Conservation (phyloP, 176 grass and related monocot genomes). For the Calamus simplicifolius region DNA sequence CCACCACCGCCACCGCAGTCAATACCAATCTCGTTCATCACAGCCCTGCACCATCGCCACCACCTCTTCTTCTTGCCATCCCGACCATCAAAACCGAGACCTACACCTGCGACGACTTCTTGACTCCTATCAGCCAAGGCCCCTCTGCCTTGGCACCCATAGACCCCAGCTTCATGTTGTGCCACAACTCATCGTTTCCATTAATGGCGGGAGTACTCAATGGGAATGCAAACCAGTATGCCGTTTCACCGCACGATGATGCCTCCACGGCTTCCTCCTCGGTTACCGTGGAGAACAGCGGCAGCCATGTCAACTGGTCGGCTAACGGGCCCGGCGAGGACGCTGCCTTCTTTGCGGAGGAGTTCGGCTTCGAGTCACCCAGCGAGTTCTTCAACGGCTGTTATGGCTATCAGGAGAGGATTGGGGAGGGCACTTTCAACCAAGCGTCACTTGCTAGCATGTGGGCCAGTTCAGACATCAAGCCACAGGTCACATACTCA, state of each 20-base stretch:
- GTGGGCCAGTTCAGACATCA: background rate
- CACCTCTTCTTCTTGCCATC: conserved; percentile 24
- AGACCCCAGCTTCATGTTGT: conserved; percentile 17
- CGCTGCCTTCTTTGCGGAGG: background rate
- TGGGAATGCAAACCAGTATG: too few relatives aligned
- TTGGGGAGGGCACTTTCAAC: background rate
- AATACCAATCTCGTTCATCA: conserved; percentile 4
- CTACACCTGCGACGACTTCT: conserved; percentile 66
- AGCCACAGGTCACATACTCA: background rate
- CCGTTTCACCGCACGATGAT: too few relatives aligned
- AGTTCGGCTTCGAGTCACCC: background rate
- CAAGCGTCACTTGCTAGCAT: background rate
- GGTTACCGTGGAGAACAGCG: too few relatives aligned
- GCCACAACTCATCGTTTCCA: conserved; percentile 24
- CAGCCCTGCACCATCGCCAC: background rate
- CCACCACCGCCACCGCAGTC: background rate
- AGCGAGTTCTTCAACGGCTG: background rate
- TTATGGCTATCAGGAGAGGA: background rate
- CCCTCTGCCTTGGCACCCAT: background rate
- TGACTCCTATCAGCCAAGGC: conserved; percentile 6
- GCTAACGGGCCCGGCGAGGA: too few relatives aligned
- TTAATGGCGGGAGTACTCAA: too few relatives aligned
- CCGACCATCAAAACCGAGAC: conserved; percentile 52
- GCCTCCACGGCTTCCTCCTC: too few relatives aligned
- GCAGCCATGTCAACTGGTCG: too few relatives aligned